phyloP scores from a whole-genome alignment of 768 basidiomycete genomes.

The Lentinula edodes region DNA sequence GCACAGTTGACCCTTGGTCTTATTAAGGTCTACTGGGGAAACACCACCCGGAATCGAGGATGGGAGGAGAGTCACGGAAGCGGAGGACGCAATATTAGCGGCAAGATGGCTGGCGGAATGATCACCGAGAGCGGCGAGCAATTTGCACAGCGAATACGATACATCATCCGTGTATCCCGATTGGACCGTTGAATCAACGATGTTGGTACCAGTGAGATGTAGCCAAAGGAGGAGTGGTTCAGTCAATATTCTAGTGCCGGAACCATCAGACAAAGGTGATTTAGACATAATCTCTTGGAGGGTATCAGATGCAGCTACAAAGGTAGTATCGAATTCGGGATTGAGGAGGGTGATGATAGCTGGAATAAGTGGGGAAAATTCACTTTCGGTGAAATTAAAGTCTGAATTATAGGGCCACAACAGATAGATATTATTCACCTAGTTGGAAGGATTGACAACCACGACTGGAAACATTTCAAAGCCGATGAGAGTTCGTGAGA shows the following conservation, averaged over 20 bases:
- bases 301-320: slow-evolving; percentile 63
- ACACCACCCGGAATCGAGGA: slow-evolving; percentile 8
- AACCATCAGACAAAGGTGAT: slow-evolving; percentile 67
- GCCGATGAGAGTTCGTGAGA: slow-evolving; percentile 57
- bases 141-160: slow-evolving; percentile 72
- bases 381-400: slow-evolving; percentile 4
- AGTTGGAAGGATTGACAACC: slow-evolving; percentile 67
- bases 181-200: slow-evolving; percentile 30
- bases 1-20: slow-evolving; percentile 44
- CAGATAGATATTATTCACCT: slow-evolving; percentile 39
- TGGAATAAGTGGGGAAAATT: slow-evolving; percentile 58
- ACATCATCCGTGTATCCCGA: slow-evolving; percentile 45
- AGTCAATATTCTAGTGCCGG: slow-evolving; percentile 66
- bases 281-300: slow-evolving; percentile 75
- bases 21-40: slow-evolving; percentile 13
- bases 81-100: slow-evolving; percentile 50
- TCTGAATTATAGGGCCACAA: not conserved
- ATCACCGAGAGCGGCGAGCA: slow-evolving; percentile 78
- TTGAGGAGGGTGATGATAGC: slow-evolving; percentile 62
- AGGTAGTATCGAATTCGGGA: slow-evolving; percentile 44
- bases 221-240: slow-evolving; percentile 86
- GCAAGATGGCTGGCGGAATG: slow-evolving; percentile 81
- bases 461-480: slow-evolving; percentile 76
- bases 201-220: slow-evolving; percentile 44
- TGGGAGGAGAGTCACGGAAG: slow-evolving; percentile 24